Evolutionary conservation across 1,284 basidiomycete genomes (phyloP).

Genomic region (Melampsora americana): DNA sequence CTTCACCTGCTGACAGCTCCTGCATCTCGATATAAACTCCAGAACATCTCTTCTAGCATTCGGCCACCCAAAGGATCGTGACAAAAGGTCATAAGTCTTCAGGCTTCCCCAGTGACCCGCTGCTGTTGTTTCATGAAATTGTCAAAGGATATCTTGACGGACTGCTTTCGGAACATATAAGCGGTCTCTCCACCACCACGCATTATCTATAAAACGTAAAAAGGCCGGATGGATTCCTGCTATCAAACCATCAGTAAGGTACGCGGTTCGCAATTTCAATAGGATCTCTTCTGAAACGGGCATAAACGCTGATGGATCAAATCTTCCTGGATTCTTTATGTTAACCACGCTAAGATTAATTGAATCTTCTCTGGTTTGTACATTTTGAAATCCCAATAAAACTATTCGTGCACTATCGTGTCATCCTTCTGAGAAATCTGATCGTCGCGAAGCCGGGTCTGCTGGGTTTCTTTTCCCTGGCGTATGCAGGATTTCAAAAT

Average conservation of each 20-base stretch:
- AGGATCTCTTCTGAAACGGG: no score
- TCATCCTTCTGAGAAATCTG: no score
- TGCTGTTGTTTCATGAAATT: background rate
- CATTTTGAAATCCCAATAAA: no score
- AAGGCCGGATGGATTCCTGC: background rate
- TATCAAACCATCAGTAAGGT: background rate
- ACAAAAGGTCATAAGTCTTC: background rate
- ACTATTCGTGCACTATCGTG: no score
- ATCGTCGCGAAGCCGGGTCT: no score
- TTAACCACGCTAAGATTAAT: no score
- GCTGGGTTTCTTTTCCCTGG: no score
- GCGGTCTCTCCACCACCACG: background rate
- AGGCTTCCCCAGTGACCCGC: background rate
- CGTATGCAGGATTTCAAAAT: no score
- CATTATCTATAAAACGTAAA: background rate
- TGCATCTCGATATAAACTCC: constrained; percentile 48
- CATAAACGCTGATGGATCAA: no score
- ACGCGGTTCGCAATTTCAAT: no score
- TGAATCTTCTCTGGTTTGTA: no score
- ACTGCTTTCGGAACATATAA: background rate
- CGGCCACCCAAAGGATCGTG: constrained; percentile 29
- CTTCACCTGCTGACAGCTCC: constrained; percentile 54
- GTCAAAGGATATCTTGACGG: background rate
- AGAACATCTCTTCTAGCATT: background rate
- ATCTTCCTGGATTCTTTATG: no score